Evolutionary conservation across 2,329 filamentous ascomycete genomes (phyloP).

Genomic region (Aspergillus proliferans): DNA sequence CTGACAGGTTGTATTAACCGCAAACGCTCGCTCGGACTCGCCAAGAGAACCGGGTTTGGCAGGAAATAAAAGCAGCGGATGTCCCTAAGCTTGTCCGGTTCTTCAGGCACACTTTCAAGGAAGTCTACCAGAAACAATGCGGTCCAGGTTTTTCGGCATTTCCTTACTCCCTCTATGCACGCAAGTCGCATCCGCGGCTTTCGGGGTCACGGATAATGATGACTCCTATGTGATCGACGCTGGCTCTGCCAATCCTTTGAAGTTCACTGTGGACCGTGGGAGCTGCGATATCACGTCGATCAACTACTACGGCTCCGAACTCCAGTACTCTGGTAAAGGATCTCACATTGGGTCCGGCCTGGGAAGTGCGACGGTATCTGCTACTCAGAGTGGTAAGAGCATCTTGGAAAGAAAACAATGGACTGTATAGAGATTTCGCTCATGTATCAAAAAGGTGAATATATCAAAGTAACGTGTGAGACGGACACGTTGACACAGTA

Average conservation of each 20-base stretch:
- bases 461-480: slow-evolving; percentile 57
- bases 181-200: slow-evolving; percentile 19
- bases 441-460: slow-evolving; percentile 19
- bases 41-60: too few species aligned
- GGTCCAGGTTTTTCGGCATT: slow-evolving; percentile 11
- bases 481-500: slow-evolving; percentile 60
- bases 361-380: slow-evolving; percentile 52
- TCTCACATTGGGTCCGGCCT: slow-evolving; percentile 57
- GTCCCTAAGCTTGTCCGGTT: too few species aligned
- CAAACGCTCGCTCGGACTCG: too few species aligned
- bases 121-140: slow-evolving; percentile 7
- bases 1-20: too few species aligned
- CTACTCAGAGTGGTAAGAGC: slow-evolving; percentile 25
- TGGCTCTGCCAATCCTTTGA: slow-evolving; percentile 44
- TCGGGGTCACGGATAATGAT: slow-evolving; percentile 19
- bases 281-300: slow-evolving; percentile 62
- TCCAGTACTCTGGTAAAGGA: slow-evolving; percentile 48
- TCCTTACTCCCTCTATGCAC: slow-evolving; percentile 16
- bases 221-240: slow-evolving; percentile 42
- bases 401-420: too few species aligned
- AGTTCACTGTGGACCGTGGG: slow-evolving; percentile 47
- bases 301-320: slow-evolving; percentile 53
- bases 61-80: too few species aligned
- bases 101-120: not conserved
- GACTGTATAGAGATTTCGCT: too few species aligned